These are phyloP conservation scores for Starmerella bombicola DNA, from an alignment of 805 yeast genomes.

Conservation along the genomic window DNA sequence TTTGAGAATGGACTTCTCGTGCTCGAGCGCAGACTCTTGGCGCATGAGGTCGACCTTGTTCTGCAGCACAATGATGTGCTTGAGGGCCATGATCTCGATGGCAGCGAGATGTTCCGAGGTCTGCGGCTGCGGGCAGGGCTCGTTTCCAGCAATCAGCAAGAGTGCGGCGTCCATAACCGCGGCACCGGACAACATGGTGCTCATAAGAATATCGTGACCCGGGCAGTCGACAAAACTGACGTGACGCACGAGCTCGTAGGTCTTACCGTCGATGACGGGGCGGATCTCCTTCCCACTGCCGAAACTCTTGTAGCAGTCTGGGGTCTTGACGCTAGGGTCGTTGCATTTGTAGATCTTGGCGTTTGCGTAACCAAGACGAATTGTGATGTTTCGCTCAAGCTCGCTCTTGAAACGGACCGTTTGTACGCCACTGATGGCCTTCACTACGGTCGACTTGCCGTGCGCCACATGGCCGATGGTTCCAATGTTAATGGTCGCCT, in stretches of 20 bases:
- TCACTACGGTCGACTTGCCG: slow-evolving; percentile 86
- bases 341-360: slow-evolving; percentile 95
- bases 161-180: slow-evolving; percentile 99
- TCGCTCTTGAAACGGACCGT: slow-evolving; percentile 99
- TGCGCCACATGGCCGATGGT: slow-evolving; percentile 91
- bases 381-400: slow-evolving; percentile 96
- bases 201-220: slow-evolving; percentile 99
- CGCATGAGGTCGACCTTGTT: slow-evolving; percentile 98
- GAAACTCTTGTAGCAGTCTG: slow-evolving; percentile 89
- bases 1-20: slow-evolving; percentile 79
- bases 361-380: slow-evolving; percentile 96
- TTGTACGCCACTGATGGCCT: slow-evolving; percentile 96
- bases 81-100: slow-evolving; percentile 95
- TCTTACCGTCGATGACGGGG: slow-evolving; percentile 80
- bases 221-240: slow-evolving; percentile 99
- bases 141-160: slow-evolving; percentile 92
- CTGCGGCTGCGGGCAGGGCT: slow-evolving; percentile 99
- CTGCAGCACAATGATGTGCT: slow-evolving; percentile 90
- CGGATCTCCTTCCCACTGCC: slow-evolving; percentile 88
- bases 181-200: slow-evolving; percentile 99
- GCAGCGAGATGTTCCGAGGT: slow-evolving; percentile 99
- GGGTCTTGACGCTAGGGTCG: slow-evolving; percentile 75
- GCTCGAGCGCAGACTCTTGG: slow-evolving; percentile 92
- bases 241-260: slow-evolving; percentile 84
- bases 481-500: slow-evolving; percentile 97